Conservation (phyloP, 495 filamentous ascomycete species). For the Penicillium malachiteum region DNA sequence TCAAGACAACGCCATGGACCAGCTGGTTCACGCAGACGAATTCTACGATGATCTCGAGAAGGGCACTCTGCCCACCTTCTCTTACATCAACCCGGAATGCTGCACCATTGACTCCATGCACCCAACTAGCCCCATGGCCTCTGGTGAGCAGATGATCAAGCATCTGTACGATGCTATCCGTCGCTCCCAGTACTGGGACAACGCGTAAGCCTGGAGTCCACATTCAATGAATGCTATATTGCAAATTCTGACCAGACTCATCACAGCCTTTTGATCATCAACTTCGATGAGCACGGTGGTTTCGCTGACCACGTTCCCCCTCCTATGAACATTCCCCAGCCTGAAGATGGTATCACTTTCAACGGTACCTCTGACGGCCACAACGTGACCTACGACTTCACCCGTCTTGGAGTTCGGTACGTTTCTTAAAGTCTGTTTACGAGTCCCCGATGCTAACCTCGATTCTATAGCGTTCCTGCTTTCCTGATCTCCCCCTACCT, state of each 20-base stretch:
- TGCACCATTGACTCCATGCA: slow-evolving; percentile 47
- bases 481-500: slow-evolving; percentile 47
- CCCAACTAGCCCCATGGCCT: slow-evolving; percentile 41
- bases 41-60: slow-evolving; percentile 46
- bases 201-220: slow-evolving; percentile 31
- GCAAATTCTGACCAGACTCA: slow-evolving; percentile 13
- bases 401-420: slow-evolving; percentile 45
- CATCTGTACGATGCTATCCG: slow-evolving; percentile 48
- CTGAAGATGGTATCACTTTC: slow-evolving; percentile 39
- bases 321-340: slow-evolving; percentile 35
- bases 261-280: slow-evolving; percentile 44
- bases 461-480: slow-evolving; percentile 33
- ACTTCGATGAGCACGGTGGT: slow-evolving; percentile 50
- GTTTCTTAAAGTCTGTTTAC: not conserved
- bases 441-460: not conserved
- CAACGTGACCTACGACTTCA: slow-evolving; percentile 41
- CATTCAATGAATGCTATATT: not conserved
- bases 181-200: slow-evolving; percentile 43
- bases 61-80: slow-evolving; percentile 45
- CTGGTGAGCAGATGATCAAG: slow-evolving; percentile 49
- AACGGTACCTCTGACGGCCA: slow-evolving; percentile 38
- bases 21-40: slow-evolving; percentile 36
- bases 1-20: slow-evolving; percentile 40
- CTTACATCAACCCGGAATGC: slow-evolving; percentile 51
- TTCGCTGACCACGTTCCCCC: slow-evolving; percentile 49